These are phyloP conservation scores for Talaromyces sp. DNA, from an alignment of 2,329 filamentous ascomycete genomes.

Conservation along the genomic window DNA sequence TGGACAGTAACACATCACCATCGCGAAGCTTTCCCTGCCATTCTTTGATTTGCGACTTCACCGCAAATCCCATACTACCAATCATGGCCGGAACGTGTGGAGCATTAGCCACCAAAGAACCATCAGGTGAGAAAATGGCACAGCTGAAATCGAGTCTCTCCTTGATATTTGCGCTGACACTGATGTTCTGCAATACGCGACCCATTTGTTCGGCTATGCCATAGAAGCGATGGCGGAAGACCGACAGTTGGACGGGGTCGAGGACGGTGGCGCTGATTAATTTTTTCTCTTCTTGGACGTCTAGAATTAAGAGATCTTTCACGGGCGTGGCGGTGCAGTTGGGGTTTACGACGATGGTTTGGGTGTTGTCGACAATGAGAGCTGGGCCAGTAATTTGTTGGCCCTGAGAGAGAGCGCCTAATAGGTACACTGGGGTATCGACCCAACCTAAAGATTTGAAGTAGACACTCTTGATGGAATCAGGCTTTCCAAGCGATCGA, in stretches of 20 bases:
- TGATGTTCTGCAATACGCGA: background rate
- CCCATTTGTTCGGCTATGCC: slow-evolving; percentile 1
- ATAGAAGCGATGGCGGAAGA: background rate
- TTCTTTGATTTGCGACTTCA: slow-evolving; percentile 33
- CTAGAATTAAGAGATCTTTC: slow-evolving; percentile 17
- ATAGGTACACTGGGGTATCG: slow-evolving; percentile 19
- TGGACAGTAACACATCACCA: slow-evolving; percentile 64
- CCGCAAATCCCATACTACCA: slow-evolving; percentile 6
- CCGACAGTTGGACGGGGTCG: background rate
- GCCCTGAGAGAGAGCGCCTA: slow-evolving; percentile 15
- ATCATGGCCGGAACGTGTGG: slow-evolving; percentile 1
- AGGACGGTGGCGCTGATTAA: background rate
- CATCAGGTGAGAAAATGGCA: background rate
- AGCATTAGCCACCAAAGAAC: background rate
- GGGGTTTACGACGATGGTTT: background rate
- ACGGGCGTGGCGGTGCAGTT: background rate
- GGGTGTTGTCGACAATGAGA: background rate
- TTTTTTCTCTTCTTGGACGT: slow-evolving; percentile 37
- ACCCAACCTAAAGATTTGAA: slow-evolving; percentile 19
- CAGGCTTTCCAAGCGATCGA: background rate
- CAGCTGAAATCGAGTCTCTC: background rate
- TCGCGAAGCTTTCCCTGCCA: slow-evolving; percentile 65
- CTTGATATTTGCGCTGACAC: slow-evolving; percentile 2
- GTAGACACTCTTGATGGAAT: slow-evolving; percentile 14
- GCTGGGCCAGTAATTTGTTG: slow-evolving; percentile 24